Evolutionary conservation across 257 asterid genomes (phyloP).

Genomic region (Schizonepeta tenuifolia): DNA sequence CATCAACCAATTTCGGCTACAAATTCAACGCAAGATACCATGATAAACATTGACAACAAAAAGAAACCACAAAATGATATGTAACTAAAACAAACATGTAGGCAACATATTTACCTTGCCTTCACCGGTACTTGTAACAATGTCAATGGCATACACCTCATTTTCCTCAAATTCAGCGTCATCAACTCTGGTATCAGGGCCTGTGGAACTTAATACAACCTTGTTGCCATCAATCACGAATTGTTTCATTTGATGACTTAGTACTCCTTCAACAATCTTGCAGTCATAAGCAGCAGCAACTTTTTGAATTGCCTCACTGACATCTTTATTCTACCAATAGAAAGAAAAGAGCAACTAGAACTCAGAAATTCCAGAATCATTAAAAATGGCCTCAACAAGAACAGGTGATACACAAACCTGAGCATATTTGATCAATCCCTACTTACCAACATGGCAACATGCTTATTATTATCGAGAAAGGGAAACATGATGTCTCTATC

Average conservation of each 20-base stretch:
- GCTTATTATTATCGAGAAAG: background rate
- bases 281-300: slow-evolving; percentile 97
- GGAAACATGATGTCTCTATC: slow-evolving; percentile 40
- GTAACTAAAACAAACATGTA: background rate
- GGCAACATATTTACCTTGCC: slow-evolving; percentile 67
- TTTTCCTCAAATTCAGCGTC: slow-evolving; percentile 97
- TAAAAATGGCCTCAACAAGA: slow-evolving; percentile 13
- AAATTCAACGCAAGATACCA: slow-evolving; percentile 17
- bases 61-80: background rate
- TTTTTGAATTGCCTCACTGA: slow-evolving; percentile 79
- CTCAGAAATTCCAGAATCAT: background rate
- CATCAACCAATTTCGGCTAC: slow-evolving; percentile 84
- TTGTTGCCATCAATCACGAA: slow-evolving; percentile 95
- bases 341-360: background rate
- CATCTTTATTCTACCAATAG: slow-evolving; percentile 68
- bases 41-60: background rate
- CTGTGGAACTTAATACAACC: slow-evolving; percentile 73
- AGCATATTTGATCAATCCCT: slow-evolving; percentile 8
- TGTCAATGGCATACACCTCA: slow-evolving; percentile 84
- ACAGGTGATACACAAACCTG: background rate
- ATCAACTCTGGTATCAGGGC: slow-evolving; percentile 86
- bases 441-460: background rate
- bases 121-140: slow-evolving; percentile 92
- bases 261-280: slow-evolving; percentile 92
- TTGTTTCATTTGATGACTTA: slow-evolving; percentile 94